These are phyloP conservation scores for Hyaloscypha hepaticicola DNA, from an alignment of 495 filamentous ascomycete genomes.

Conservation along the genomic window DNA sequence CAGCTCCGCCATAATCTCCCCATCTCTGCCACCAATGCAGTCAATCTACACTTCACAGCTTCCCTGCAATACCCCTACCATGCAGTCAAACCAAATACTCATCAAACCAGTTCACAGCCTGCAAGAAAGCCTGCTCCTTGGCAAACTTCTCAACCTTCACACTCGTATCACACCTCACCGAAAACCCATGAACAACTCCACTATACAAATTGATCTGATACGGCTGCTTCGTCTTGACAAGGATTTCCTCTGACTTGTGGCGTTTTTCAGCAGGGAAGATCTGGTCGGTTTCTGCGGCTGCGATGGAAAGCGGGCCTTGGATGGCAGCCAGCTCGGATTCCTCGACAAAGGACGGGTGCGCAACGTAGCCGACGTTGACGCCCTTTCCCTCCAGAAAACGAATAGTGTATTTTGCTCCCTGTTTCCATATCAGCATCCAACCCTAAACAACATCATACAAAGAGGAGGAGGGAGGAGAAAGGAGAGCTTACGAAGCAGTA, in stretches of 20 bases:
- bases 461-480: background rate
- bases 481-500: constrained; percentile 62
- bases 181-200: constrained; percentile 76
- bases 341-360: constrained; percentile 76
- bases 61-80: background rate
- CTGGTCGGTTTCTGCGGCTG: constrained; percentile 73
- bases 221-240: constrained; percentile 58
- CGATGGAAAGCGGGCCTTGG: constrained; percentile 69
- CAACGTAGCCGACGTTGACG: constrained; percentile 62
- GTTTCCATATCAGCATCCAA: background rate
- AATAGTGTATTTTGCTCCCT: constrained; percentile 52
- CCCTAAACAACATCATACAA: too few relatives aligned
- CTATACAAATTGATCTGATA: constrained; percentile 84
- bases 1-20: background rate
- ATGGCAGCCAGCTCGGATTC: constrained; percentile 74
- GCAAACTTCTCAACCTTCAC: constrained; percentile 66
- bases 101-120: constrained; percentile 80
- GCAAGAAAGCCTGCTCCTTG: constrained; percentile 82
- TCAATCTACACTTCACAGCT: background rate
- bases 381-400: constrained; percentile 35
- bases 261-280: constrained; percentile 80
- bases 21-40: background rate
- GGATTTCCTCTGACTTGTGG: constrained; percentile 51
- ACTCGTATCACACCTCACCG: constrained; percentile 65
- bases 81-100: constrained; percentile 37